These are phyloP conservation scores for Volutella citrinella DNA, from an alignment of 2,329 filamentous ascomycete species.

Conservation along the genomic window DNA sequence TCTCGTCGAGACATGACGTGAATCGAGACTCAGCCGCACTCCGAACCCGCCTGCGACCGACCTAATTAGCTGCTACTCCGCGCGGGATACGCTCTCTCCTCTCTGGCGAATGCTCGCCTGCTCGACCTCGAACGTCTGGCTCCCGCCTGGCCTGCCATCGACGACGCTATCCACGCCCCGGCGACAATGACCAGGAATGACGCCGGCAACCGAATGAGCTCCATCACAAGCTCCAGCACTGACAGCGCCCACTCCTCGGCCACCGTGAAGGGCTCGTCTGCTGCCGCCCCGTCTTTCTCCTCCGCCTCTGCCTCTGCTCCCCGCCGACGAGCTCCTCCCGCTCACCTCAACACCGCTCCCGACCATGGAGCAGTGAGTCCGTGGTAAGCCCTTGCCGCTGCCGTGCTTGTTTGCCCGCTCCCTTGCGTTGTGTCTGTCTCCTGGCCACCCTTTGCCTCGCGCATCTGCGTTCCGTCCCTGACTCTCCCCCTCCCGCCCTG, in stretches of 20 bases:
- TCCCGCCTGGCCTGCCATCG: slow-evolving; percentile 28
- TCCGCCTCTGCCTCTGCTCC: slow-evolving; percentile 10
- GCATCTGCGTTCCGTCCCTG: slow-evolving; percentile 13
- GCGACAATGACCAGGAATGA: slow-evolving; percentile 68
- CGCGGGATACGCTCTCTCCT: too few relatives aligned
- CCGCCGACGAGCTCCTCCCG: slow-evolving; percentile 16
- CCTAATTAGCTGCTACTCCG: too few relatives aligned
- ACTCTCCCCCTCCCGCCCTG: slow-evolving; percentile 12
- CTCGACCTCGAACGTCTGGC: slow-evolving; percentile 23
- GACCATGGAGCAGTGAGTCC: too few relatives aligned
- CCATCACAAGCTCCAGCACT: slow-evolving; percentile 45
- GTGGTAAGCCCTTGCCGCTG: slow-evolving; percentile 16
- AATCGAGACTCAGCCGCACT: slow-evolving; percentile 24
- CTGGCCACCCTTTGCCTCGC: slow-evolving; percentile 12
- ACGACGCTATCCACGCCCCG: slow-evolving; percentile 31
- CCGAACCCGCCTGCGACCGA: too few relatives aligned
- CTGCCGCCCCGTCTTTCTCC: slow-evolving; percentile 12
- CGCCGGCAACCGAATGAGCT: slow-evolving; percentile 56
- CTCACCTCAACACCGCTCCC: slow-evolving; percentile 20
- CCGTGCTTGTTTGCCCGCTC: too few relatives aligned
- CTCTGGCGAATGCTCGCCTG: slow-evolving; percentile 17
- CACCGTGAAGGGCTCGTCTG: slow-evolving; percentile 50
- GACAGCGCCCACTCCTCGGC: slow-evolving; percentile 65
- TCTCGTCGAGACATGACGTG: slow-evolving; percentile 29
- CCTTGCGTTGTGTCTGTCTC: slow-evolving; percentile 12